Percentiles rank a stretch among this genome's conserved stretches.
Conservation (phyloP, 1,139 yeast species). For the Maudiozyma humilis region DNA sequence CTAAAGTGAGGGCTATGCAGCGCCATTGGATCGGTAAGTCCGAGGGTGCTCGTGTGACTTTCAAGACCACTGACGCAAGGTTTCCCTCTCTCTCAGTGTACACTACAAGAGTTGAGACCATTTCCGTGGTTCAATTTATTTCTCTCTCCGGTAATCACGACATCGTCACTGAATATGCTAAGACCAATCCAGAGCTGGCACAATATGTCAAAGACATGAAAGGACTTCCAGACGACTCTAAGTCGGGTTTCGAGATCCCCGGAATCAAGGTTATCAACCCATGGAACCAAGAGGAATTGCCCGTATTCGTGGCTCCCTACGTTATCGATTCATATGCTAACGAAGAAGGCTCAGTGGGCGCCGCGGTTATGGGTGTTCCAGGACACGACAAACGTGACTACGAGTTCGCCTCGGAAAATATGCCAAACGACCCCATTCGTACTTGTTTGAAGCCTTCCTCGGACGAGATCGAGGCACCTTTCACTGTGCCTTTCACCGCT, state of each 20-base stretch:
- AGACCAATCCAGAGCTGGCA: constrained; percentile 36
- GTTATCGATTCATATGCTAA: constrained; percentile 76
- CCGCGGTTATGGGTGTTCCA: constrained; percentile 96
- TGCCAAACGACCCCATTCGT: constrained; percentile 36
- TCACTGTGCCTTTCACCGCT: constrained; percentile 21
- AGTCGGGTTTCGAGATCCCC: constrained; percentile 52
- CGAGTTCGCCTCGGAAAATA: constrained; percentile 66
- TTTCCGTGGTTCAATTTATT: constrained; percentile 71
- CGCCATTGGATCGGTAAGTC: constrained; percentile 89
- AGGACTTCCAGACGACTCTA: constrained; percentile 42
- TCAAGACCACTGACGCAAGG: constrained; percentile 27
- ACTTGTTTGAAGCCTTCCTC: constrained; percentile 12
- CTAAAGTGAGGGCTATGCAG: constrained; percentile 83
- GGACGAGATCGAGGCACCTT: neutral
- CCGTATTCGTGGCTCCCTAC: constrained; percentile 85
- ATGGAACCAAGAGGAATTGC: constrained; percentile 42
- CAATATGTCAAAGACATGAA: constrained; percentile 39
- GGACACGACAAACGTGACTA: constrained; percentile 82
- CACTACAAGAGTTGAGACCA: constrained; percentile 86
- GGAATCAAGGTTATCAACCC: constrained; percentile 53
- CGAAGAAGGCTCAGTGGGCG: constrained; percentile 34
- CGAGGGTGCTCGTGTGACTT: constrained; percentile 62
- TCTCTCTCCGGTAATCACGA: constrained; percentile 74
- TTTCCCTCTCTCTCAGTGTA: constrained; percentile 42
- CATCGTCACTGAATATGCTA: constrained; percentile 37